A percentile compares a stretch with the other conserved stretches of the same genome.
phyloP scores from a whole-genome alignment of 1,284 basidiomycete genomes.

The Pseudomicrostroma phylloplanum region DNA sequence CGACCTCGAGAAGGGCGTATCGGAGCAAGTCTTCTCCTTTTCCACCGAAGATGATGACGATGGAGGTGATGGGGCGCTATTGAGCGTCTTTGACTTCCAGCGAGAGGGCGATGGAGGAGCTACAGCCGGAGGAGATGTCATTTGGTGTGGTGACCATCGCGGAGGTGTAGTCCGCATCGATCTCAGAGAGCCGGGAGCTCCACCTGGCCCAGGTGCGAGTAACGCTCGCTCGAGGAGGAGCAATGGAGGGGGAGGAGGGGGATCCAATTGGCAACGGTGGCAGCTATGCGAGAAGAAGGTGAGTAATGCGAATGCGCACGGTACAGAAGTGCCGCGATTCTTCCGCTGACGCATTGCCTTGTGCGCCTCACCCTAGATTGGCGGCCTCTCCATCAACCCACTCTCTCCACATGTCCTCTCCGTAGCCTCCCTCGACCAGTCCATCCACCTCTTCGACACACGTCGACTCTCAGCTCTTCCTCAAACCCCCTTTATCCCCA shows the following conservation, averaged over 20 bases:
- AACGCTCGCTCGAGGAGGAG: constrained; percentile 5
- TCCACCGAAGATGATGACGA: constrained; percentile 10
- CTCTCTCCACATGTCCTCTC: constrained; percentile 35
- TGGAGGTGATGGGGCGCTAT: constrained; percentile 25
- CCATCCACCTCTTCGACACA: constrained; percentile 43
- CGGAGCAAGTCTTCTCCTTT: constrained; percentile 32
- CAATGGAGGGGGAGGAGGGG: not conserved
- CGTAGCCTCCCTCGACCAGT: constrained; percentile 44
- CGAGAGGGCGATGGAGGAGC: constrained; percentile 28
- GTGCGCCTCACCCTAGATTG: constrained; percentile 26
- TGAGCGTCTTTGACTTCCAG: constrained; percentile 45
- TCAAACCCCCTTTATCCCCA: constrained; percentile 24
- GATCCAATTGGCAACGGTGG: constrained; percentile 25
- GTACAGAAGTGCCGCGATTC: not conserved
- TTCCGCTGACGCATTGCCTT: not conserved
- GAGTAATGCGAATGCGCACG: not conserved
- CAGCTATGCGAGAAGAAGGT: constrained; percentile 47
- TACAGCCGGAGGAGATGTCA: constrained; percentile 16
- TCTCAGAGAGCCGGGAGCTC: constrained; percentile 20
- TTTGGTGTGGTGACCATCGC: constrained; percentile 49
- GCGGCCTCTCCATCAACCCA: constrained; percentile 43
- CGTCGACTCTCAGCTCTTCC: constrained; percentile 26
- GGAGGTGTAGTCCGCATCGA: constrained; percentile 44
- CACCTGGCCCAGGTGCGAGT: too few relatives aligned
- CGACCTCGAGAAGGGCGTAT: constrained; percentile 24